Evolutionary conservation across 768 basidiomycete species (phyloP), one percentile per base, ranked within the genome.

Genomic region (Lactarius tabidus): DNA sequence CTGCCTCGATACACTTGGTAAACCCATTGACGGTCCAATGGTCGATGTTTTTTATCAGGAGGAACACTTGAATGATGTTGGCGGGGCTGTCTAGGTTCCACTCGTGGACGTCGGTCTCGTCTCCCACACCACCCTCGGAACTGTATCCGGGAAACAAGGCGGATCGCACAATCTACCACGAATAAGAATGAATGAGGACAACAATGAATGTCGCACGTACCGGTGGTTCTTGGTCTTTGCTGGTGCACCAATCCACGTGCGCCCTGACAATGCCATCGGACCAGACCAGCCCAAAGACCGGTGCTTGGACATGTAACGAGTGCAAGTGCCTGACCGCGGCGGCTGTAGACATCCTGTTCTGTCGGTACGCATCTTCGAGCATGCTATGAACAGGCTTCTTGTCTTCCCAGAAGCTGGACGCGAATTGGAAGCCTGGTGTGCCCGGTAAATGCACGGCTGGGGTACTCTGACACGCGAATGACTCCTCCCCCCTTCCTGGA

Each of bases 371-470:
- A 62, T 81, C 79, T 53, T 81, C 82, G 2, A 82, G 76, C 66
- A 82, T 71, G 6, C 75, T 69, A 53, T 84, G 81, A 14, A 78
- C 74, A 0, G 82, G 81, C 62, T 85, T 86, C 76, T 86, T 86
- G 73, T 86, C 84, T 69, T 86, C 83, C 81, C 81, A 84, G 57
- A 85, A 73, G 62, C 80, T 79, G 68, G 84, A 82, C 17, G 75
- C 77, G 64, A 85, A 83, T 72, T 85, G 83, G 68, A 85, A 84
- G 12, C 78, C 76, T 2, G 79, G 75, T 56, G 72, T 75, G 36
- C 80, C 79, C 0, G 84, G 81, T 14, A 82, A 77, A 56, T 78
- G 78, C 17, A 75, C 75, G 60, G 81, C 79, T 2, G 82, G 80
- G 0, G 83, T 84, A 33, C 77, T 79, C 70, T 85, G 84, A 65